These are phyloP conservation scores for Solanum pennellii DNA, from an alignment of 257 asterid species.

Conservation along the genomic window DNA sequence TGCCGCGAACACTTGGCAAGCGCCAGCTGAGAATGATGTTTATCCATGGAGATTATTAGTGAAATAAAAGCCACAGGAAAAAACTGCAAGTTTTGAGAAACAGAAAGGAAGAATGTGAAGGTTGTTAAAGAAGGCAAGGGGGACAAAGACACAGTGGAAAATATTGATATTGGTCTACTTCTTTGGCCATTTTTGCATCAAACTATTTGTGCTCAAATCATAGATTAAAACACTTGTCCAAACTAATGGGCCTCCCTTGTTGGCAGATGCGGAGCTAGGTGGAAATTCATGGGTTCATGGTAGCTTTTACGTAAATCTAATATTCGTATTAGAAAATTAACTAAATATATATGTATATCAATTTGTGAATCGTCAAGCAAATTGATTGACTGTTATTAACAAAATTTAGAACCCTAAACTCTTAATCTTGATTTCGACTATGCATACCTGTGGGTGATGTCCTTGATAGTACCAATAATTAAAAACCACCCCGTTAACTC, in stretches of 20 bases:
- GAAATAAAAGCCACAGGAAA: constrained; percentile 10
- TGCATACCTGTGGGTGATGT: constrained; percentile 43
- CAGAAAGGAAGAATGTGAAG: constrained; percentile 21
- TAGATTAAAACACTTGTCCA: constrained; percentile 39
- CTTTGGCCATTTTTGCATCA: constrained; percentile 38
- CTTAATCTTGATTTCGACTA: too few relatives aligned
- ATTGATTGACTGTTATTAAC: too few relatives aligned
- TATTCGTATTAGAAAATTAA: too few relatives aligned
- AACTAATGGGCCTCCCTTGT: constrained; percentile 35
- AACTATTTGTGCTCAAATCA: constrained; percentile 43
- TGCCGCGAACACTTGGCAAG: constrained; percentile 49
- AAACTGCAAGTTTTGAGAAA: constrained; percentile 14
- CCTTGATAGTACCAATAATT: background rate
- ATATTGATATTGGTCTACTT: constrained; percentile 22
- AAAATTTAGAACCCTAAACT: too few relatives aligned
- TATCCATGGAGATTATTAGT: constrained; percentile 39
- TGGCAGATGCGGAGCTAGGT: too few relatives aligned
- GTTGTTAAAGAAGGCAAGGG: constrained; percentile 22
- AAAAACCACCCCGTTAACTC: background rate
- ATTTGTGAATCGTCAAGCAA: too few relatives aligned
- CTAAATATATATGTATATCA: too few relatives aligned
- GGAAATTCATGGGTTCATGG: too few relatives aligned
- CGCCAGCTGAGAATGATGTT: constrained; percentile 48
- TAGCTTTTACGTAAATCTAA: too few relatives aligned
- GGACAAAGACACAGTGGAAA: constrained; percentile 24